These are phyloP conservation scores for Isatis lusitanica DNA, from an alignment of 441 rosid genomes.

Conservation along the genomic window DNA sequence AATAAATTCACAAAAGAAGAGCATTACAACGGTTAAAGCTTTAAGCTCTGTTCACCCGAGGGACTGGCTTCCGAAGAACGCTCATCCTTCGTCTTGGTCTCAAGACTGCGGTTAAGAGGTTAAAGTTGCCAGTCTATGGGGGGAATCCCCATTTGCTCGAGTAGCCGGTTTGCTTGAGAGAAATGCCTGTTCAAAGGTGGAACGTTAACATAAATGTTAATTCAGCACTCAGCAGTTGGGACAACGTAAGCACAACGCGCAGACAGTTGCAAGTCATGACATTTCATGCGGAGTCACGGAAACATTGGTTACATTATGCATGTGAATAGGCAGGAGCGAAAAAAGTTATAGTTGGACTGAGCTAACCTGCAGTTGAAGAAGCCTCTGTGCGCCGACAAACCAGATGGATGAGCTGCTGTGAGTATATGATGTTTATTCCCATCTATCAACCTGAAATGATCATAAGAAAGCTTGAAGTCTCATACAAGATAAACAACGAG, in stretches of 20 bases:
- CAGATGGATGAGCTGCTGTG: conserved; percentile 98
- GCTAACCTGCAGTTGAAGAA: conserved; percentile 95
- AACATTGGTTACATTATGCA: conserved; percentile 14
- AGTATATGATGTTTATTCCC: conserved; percentile 81
- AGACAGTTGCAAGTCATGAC: not conserved
- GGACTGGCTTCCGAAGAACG: not conserved
- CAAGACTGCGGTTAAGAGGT: conserved; percentile 19
- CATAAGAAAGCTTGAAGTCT: not conserved
- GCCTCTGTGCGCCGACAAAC: conserved; percentile 93
- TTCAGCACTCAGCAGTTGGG: too few relatives aligned
- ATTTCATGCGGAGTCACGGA: conserved; percentile 9
- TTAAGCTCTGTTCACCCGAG: conserved; percentile 13
- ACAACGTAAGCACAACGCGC: not conserved
- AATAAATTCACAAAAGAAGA: conserved; percentile 17
- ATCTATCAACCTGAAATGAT: conserved; percentile 70
- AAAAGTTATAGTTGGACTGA: conserved; percentile 1
- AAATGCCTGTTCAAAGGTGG: conserved; percentile 72
- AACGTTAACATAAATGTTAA: too few relatives aligned
- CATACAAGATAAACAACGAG: conserved; percentile 3
- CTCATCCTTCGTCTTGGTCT: not conserved
- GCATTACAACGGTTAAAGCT: not conserved
- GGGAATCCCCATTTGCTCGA: conserved; percentile 57
- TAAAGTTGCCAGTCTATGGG: conserved; percentile 89
- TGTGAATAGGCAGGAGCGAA: not conserved
- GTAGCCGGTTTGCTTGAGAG: conserved; percentile 73